These are phyloP conservation scores for Aureobasidium sp. DNA, from an alignment of 2,329 filamentous ascomycete species.

Conservation along the genomic window DNA sequence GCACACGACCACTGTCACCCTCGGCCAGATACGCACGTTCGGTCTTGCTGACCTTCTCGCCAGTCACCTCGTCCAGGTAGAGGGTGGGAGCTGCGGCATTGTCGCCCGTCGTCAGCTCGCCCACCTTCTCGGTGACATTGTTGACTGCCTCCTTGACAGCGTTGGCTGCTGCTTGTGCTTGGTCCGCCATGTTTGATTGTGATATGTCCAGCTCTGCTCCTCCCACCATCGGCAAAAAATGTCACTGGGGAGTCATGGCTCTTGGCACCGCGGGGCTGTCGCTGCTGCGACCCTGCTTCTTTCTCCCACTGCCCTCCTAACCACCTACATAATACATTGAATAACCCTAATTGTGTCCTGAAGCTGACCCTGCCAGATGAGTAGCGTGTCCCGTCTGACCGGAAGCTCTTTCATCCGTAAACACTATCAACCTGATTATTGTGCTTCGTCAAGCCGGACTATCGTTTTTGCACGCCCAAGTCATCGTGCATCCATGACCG, in stretches of 20 bases:
- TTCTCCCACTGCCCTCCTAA: no score
- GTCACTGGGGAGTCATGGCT: constrained; percentile 1
- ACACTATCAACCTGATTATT: not conserved
- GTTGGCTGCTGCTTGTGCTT: constrained; percentile 31
- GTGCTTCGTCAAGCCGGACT: not conserved
- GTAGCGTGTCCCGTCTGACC: not conserved
- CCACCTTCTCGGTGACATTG: constrained; percentile 29
- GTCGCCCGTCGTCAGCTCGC: constrained; percentile 29
- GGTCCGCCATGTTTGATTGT: constrained; percentile 26
- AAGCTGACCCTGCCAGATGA: not conserved
- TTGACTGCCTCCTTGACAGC: constrained; percentile 32
- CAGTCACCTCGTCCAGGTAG: constrained; percentile 87
- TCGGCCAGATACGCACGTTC: constrained; percentile 27
- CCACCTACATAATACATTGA: no score
- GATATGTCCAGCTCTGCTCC: not conserved
- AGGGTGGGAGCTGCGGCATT: constrained; percentile 44
- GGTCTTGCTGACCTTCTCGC: constrained; percentile 61
- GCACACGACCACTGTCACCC: constrained; percentile 4
- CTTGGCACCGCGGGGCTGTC: not conserved
- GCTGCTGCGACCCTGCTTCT: not conserved
- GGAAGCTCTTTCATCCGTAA: not conserved
- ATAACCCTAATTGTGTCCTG: not conserved
- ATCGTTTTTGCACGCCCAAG: not conserved
- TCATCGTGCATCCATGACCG: not conserved
- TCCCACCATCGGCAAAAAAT: constrained; percentile 4